Percentiles rank a stretch among this genome's conserved stretches.
These are phyloP conservation scores for Corynascus novoguineensis DNA, from an alignment of 495 filamentous ascomycete genomes.

Conservation along the genomic window DNA sequence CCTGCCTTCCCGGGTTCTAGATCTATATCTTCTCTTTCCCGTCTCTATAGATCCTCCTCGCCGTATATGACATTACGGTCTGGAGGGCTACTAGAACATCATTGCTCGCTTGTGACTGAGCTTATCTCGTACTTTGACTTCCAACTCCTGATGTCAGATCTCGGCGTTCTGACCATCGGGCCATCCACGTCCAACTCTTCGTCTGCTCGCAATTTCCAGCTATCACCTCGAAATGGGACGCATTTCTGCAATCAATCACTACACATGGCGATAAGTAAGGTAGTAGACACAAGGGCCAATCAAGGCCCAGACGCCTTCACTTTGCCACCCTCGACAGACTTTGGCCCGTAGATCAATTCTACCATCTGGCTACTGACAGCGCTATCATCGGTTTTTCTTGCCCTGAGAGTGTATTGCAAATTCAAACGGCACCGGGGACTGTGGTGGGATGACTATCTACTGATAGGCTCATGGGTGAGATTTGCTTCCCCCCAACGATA, in stretches of 20 bases:
- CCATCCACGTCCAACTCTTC: background rate
- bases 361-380: constrained; percentile 36
- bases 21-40: background rate
- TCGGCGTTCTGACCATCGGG: constrained; percentile 5
- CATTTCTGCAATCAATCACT: background rate
- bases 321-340: constrained; percentile 14
- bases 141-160: constrained; percentile 12
- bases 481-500: too few species aligned
- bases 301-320: background rate
- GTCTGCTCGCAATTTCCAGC: background rate
- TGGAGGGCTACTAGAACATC: background rate
- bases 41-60: background rate
- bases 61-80: background rate
- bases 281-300: too few species aligned
- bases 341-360: constrained; percentile 38
- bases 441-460: constrained; percentile 1
- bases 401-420: background rate
- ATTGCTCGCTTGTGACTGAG: background rate
- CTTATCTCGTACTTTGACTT: too few species aligned
- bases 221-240: background rate
- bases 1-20: constrained; percentile 5
- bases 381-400: constrained; percentile 24
- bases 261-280: background rate
- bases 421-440: background rate
- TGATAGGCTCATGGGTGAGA: background rate